A percentile compares a stretch with the other conserved stretches of the same genome.
Conservation (phyloP, 176 grass and related monocot species). For the Eleusine indica region DNA sequence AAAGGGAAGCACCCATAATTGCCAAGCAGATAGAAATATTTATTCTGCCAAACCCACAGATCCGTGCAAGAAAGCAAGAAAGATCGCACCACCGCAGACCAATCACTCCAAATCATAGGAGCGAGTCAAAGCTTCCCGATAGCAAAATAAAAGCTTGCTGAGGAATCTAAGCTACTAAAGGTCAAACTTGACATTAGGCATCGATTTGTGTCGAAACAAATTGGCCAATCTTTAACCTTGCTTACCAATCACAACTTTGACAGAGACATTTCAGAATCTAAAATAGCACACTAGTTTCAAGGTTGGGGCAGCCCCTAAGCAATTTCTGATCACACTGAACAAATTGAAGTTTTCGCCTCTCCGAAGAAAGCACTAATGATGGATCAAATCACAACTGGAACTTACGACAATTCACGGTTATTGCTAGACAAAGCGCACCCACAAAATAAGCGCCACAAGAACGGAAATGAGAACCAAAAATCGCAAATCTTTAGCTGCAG, state of each 20-base stretch:
- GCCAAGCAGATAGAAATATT: constrained; percentile 38
- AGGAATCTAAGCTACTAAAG: constrained; percentile 36
- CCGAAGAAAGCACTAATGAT: not conserved
- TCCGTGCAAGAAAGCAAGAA: constrained; percentile 41
- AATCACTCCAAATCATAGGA: constrained; percentile 41
- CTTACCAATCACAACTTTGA: constrained; percentile 25
- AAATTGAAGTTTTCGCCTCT: not conserved
- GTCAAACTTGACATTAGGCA: constrained; percentile 29
- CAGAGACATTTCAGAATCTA: constrained; percentile 12
- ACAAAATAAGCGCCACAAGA: not conserved
- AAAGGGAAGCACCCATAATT: constrained; percentile 51
- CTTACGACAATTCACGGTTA: not conserved
- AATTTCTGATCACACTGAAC: constrained; percentile 26
- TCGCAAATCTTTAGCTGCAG: constrained; percentile 20
- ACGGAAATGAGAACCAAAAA: constrained; percentile 2
- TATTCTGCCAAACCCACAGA: constrained; percentile 52
- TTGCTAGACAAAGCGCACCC: not conserved
- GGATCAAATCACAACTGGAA: constrained; percentile 36
- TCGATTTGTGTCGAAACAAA: not conserved
- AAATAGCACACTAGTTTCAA: constrained; percentile 19
- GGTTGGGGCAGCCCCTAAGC: not conserved
- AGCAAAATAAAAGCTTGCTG: constrained; percentile 28
- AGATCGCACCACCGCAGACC: constrained; percentile 25
- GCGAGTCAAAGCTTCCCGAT: constrained; percentile 10
- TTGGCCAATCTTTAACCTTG: not conserved